These are phyloP conservation scores for Pueraria montana DNA, from an alignment of 306 rosid genomes.

Conservation along the genomic window DNA sequence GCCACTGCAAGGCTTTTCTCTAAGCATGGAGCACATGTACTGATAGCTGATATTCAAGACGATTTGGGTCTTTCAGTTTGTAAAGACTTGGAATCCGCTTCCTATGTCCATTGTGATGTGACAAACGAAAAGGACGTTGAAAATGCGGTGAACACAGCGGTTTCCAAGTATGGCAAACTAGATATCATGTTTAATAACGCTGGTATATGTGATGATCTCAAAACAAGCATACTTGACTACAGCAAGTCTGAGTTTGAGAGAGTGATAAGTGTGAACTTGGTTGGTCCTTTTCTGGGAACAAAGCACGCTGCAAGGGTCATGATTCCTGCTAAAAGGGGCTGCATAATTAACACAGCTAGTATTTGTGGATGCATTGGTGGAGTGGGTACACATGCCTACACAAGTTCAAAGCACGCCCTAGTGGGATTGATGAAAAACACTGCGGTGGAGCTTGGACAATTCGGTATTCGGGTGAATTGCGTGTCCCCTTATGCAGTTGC, in stretches of 20 bases:
- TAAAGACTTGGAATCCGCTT: background rate
- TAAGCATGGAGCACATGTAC: too few species aligned
- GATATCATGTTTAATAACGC: conserved; percentile 77
- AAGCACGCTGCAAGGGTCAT: conserved; percentile 64
- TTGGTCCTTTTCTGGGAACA: conserved; percentile 53
- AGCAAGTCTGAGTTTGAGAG: conserved; percentile 46
- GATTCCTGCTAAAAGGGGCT: conserved; percentile 49
- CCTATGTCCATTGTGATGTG: conserved; percentile 63
- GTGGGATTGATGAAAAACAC: conserved; percentile 56
- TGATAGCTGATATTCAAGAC: too few species aligned
- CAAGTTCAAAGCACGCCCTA: conserved; percentile 55
- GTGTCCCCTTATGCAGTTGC: conserved; percentile 49
- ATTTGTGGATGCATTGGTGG: conserved; percentile 45
- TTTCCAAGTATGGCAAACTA: conserved; percentile 55
- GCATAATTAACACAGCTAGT: conserved; percentile 57
- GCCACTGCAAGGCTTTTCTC: too few species aligned
- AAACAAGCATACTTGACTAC: conserved; percentile 45
- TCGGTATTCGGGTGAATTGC: conserved; percentile 64
- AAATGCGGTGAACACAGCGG: conserved; percentile 46
- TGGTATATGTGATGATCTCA: background rate
- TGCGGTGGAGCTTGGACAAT: conserved; percentile 55
- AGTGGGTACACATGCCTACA: conserved; percentile 45
- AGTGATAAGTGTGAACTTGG: conserved; percentile 52
- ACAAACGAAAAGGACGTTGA: conserved; percentile 52
- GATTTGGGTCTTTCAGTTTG: conserved; percentile 39